A percentile compares a stretch with the other conserved stretches of the same genome.
Conservation (phyloP, 2,329 filamentous ascomycete genomes). For the Sarocladiaceae sp. region DNA sequence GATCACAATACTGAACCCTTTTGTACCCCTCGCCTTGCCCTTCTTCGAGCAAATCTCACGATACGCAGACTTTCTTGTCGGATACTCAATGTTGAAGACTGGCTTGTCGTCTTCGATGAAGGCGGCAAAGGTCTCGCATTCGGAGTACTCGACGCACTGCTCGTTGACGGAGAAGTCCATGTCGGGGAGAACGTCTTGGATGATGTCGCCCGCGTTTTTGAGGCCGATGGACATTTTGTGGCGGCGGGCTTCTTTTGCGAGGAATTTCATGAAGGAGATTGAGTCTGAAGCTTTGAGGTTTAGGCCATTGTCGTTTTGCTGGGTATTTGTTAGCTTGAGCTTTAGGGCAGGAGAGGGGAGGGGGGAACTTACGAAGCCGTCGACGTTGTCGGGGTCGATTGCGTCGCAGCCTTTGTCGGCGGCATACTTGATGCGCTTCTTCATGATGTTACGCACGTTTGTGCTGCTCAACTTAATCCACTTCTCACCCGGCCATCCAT, state of each 20-base stretch:
- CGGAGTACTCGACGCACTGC: constrained; percentile 57
- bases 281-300: constrained; percentile 52
- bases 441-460: constrained; percentile 63
- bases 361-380: constrained; percentile 50
- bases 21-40: constrained; percentile 34
- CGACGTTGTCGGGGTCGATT: constrained; percentile 69
- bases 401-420: constrained; percentile 60
- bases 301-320: constrained; percentile 60
- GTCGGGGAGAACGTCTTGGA: constrained; percentile 39
- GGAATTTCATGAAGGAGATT: constrained; percentile 55
- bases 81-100: constrained; percentile 72
- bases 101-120: constrained; percentile 61
- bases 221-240: constrained; percentile 59
- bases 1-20: constrained; percentile 58
- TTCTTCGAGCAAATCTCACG: constrained; percentile 36
- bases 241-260: constrained; percentile 48
- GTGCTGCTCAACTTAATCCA: constrained; percentile 59
- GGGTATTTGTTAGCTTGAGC: constrained; percentile 8
- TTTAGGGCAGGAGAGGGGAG: no score
- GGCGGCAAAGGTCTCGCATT: constrained; percentile 53
- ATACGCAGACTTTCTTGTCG: constrained; percentile 18
- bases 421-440: constrained; percentile 53
- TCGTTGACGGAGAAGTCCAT: constrained; percentile 68
- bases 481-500: constrained; percentile 62
- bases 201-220: constrained; percentile 64